Base-by-base conservation (phyloP, 192 early-diverging fungal genomes). In the Coemansia sp. region DNA sequence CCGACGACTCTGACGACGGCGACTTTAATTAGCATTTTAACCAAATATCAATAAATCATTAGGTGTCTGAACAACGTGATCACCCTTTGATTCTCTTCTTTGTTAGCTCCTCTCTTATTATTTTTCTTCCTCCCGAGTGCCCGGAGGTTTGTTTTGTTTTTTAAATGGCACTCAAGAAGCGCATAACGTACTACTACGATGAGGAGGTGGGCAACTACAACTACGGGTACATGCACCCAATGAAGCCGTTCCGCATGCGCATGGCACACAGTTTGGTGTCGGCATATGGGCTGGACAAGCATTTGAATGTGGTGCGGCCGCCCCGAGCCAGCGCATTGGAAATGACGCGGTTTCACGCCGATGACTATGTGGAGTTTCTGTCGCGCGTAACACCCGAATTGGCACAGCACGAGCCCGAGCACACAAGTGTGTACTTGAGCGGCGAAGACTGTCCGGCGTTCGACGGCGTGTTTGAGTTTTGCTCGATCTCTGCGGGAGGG, bases 371-470 rank as follows among this genome's bases (percentile, higher is more conserved):
- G 42, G 90, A 97, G 59, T 97, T 95, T 68, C 83, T 98, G 57
- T 88, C 88, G 14, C 84, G 83, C 6, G 87, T 93, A 1, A 89
- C 91, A 0, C 89, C 90, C 3, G 90, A 91, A 21, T 83, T 91
- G 53, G 80, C 88, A 47, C 86, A 91, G 54, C 75, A 83, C 28
- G 84, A 80, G 48, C 72, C 65, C 63, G 82, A 82, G 74, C 87
- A 78, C 64, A 74, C 84, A 49, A 85, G 71, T 69, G 78, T 83
- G 65, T 87, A 91, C 72, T 91, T 94, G 65, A 88, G 94, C 15
- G 91, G 89, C 37, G 96, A 98, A 37, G 97, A 99, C 79, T 98
- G 95, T 77, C 97, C 97, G 12, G 85, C 94, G 3, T 99, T 98
- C 78, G 96, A 98, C 63, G 97, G 97, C 1, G 68, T 99, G 44